Evolutionary conservation across 306 rosid genomes (phyloP), one percentile per base, ranked within the genome.

Genomic region (Quercus alba): DNA sequence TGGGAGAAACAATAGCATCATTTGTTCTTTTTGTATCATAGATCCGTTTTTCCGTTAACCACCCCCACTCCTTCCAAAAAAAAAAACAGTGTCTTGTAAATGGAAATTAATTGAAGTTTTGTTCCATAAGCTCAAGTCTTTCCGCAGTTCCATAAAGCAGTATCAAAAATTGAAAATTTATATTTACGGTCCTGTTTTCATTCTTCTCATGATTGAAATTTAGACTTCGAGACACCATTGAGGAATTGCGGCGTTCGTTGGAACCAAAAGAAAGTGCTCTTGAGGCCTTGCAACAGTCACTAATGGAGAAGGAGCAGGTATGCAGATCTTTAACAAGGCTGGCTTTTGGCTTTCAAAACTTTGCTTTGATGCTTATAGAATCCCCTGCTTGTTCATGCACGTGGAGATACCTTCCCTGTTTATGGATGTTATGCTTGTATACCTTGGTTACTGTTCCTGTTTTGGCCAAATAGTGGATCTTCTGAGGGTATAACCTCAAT

Each of bases 261-360:
- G 89, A 91, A 83, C 99, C 99, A 62, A 96, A 91, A 84, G 98
- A 96, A 87, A 87, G 81, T 78, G 98, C 96, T 71, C 41, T 96
- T 15, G 98, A 91, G 85, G 87, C 87, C 77, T 86, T 93, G 89
- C 97, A 91, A 73, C 93, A 83, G 56, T 89, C 97, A 69, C 89
- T 91, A 76, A 77, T 80, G 33, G 99, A 96, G 88, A 93, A 91
- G 92, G 99, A 96, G 63, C 99, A 93, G 97, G 99, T 93, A 81
- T 35, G 78, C 76, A 69, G 76, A 54, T 56, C 41, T 66, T 74
- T 10, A 41, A 59, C 5, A 68, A 17, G 30, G 13, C 61, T 70
- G 70, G 68, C 69, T 46, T n/a, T 51, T 66, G 21, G 61, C 18
- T 70, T 82, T n/a, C 38, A 15, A 49, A 74, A 83, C 54, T 30